phyloP scores from a whole-genome alignment of 2,329 filamentous ascomycete species.

The Pezicula rhizophila region DNA sequence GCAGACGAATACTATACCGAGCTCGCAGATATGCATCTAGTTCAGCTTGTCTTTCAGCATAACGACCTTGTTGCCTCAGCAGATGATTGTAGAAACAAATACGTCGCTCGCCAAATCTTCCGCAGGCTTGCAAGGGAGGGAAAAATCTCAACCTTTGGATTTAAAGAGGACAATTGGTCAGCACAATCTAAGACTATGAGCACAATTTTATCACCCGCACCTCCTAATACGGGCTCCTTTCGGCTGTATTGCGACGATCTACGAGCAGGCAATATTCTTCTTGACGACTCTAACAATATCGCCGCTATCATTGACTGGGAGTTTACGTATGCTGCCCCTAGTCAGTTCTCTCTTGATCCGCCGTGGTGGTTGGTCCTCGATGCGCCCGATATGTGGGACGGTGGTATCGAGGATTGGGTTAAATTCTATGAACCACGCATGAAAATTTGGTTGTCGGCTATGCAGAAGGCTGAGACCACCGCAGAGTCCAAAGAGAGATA shows the following conservation, averaged over 20 bases:
- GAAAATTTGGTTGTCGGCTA: slow-evolving; percentile 24
- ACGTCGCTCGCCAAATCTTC: slow-evolving; percentile 35
- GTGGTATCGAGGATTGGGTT: slow-evolving; percentile 26
- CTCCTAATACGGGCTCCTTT: slow-evolving; percentile 13
- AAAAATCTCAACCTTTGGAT: slow-evolving; percentile 6
- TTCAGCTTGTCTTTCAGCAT: slow-evolving; percentile 29
- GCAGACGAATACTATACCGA: slow-evolving; percentile 3
- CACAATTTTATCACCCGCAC: slow-evolving; percentile 7
- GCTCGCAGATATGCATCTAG: slow-evolving; percentile 7
- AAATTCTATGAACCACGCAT: slow-evolving; percentile 26
- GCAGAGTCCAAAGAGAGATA: not conserved
- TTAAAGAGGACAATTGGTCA: slow-evolving; percentile 22
- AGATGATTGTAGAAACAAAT: slow-evolving; percentile 35
- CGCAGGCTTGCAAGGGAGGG: slow-evolving; percentile 24
- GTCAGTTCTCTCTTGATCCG: slow-evolving; percentile 27
- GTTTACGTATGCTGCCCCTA: slow-evolving; percentile 28
- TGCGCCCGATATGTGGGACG: slow-evolving; percentile 26
- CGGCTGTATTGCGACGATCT: slow-evolving; percentile 30
- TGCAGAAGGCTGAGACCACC: slow-evolving; percentile 27
- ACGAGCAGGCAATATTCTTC: slow-evolving; percentile 26
- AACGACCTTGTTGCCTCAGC: slow-evolving; percentile 31
- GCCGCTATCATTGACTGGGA: slow-evolving; percentile 35
- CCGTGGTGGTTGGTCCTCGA: slow-evolving; percentile 33
- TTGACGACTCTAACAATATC: slow-evolving; percentile 22
- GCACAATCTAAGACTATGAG: slow-evolving; percentile 9